Conservation (phyloP, 441 rosid species). For the Lagerstroemia fauriei region DNA sequence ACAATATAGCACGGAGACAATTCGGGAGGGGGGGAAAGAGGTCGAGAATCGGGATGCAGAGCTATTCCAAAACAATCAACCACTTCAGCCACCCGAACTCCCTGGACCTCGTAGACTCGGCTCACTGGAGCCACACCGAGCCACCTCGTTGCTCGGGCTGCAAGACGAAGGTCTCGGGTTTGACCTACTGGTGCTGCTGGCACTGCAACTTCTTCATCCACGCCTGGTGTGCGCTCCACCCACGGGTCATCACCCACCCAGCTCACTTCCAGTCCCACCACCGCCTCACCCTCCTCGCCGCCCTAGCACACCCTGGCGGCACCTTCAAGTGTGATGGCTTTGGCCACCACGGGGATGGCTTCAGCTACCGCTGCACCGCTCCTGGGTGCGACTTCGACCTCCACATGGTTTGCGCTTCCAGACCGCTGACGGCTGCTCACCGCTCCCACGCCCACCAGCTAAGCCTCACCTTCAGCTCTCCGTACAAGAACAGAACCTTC, state of each 20-base stretch:
- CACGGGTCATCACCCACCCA: slow-evolving; percentile 7
- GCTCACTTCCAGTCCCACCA: not conserved
- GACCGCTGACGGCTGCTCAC: not conserved
- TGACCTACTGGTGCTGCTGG: not conserved
- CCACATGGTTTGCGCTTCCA: slow-evolving; percentile 13
- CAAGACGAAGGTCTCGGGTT: not conserved
- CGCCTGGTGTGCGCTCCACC: not conserved
- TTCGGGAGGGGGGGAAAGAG: not conserved
- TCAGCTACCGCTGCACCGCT: not conserved
- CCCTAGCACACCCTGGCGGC: not conserved
- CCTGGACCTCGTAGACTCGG: not conserved
- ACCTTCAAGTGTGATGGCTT: slow-evolving; percentile 1
- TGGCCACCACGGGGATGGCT: slow-evolving; percentile 9
- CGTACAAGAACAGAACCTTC: not conserved
- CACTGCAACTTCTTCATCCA: slow-evolving; percentile 4
- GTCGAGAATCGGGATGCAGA: not conserved
- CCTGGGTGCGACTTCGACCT: slow-evolving; percentile 8
- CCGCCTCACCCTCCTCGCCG: slow-evolving; percentile 3
- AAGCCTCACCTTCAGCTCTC: slow-evolving; percentile 10
- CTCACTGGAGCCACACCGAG: not conserved
- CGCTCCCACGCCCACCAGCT: slow-evolving; percentile 7
- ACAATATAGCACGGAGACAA: too few relatives aligned
- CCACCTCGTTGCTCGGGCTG: not conserved
- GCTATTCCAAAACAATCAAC: slow-evolving; percentile 5
- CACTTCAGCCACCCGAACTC: slow-evolving; percentile 15